These are phyloP conservation scores for Triticum timopheevii DNA, from an alignment of 176 grass and related monocot species.

Conservation along the genomic window DNA sequence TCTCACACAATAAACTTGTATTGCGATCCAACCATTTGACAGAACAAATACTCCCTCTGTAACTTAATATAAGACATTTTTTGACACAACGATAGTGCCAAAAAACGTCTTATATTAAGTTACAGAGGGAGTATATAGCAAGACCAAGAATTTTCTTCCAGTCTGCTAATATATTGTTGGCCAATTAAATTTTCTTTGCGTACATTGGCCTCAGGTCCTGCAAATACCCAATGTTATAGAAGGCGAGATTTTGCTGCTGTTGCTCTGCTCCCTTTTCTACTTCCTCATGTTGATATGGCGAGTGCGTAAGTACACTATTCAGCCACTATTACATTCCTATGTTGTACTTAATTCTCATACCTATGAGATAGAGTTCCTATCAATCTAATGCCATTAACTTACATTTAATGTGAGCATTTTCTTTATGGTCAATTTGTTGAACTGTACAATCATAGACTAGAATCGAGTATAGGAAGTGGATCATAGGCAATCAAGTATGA, in stretches of 20 bases:
- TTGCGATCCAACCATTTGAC: background rate
- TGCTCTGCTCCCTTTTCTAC: slow-evolving; percentile 52
- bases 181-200: slow-evolving; percentile 15
- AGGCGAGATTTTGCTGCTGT: slow-evolving; percentile 67
- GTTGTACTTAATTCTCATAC: background rate
- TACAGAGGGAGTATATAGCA: background rate
- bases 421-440: background rate
- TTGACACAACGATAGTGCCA: too few species aligned
- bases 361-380: background rate
- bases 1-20: background rate
- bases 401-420: background rate
- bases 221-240: slow-evolving; percentile 35
- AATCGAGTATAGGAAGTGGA: background rate
- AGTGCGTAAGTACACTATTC: slow-evolving; percentile 58
- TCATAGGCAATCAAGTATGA: background rate
- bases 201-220: slow-evolving; percentile 20
- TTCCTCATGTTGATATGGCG: slow-evolving; percentile 52
- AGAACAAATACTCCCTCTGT: background rate
- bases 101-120: too few species aligned
- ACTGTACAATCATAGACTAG: background rate
- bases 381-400: background rate
- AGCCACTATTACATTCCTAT: slow-evolving; percentile 6
- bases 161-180: background rate
- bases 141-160: background rate
- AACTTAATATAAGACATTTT: too few species aligned